phyloP scores from a whole-genome alignment of 495 filamentous ascomycete species.

The Rhypophila decipiens region DNA sequence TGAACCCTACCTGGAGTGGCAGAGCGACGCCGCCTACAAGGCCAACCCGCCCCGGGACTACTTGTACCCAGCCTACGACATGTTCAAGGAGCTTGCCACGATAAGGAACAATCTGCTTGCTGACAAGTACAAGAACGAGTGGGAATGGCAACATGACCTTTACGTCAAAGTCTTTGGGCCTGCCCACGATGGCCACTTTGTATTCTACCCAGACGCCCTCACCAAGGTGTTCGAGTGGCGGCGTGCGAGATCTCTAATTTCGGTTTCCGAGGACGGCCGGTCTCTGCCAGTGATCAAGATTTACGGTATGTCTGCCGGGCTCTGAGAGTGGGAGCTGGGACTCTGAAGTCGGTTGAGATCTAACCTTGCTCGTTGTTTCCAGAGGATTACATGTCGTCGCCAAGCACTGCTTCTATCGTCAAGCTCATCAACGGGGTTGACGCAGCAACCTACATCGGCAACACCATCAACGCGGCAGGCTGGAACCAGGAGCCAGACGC shows the following conservation, averaged over 20 bases:
- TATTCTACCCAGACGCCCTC: constrained; percentile 16
- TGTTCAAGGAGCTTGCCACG: constrained; percentile 29
- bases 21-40: constrained; percentile 37
- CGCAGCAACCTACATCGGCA: constrained; percentile 16
- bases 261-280: constrained; percentile 23
- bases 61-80: constrained; percentile 21
- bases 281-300: constrained; percentile 21
- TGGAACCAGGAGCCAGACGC: constrained; percentile 26
- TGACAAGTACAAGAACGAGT: constrained; percentile 39
- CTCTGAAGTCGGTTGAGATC: too few relatives aligned
- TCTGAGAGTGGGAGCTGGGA: too few relatives aligned
- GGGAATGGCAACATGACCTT: constrained; percentile 45
- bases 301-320: constrained; percentile 4
- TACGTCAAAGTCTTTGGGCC: constrained; percentile 25
- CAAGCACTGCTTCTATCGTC: constrained; percentile 9
- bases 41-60: constrained; percentile 37
- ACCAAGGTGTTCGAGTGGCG: constrained; percentile 20
- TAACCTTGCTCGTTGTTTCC: neutral
- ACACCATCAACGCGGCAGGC: constrained; percentile 10
- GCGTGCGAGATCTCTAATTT: constrained; percentile 17
- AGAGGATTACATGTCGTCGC: constrained; percentile 6
- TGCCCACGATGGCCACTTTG: constrained; percentile 46
- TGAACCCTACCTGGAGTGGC: constrained; percentile 28
- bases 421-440: constrained; percentile 27
- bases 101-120: constrained; percentile 19